phyloP scores from a whole-genome alignment of 179 eudicot genomes.

The Camellia oleifera region DNA sequence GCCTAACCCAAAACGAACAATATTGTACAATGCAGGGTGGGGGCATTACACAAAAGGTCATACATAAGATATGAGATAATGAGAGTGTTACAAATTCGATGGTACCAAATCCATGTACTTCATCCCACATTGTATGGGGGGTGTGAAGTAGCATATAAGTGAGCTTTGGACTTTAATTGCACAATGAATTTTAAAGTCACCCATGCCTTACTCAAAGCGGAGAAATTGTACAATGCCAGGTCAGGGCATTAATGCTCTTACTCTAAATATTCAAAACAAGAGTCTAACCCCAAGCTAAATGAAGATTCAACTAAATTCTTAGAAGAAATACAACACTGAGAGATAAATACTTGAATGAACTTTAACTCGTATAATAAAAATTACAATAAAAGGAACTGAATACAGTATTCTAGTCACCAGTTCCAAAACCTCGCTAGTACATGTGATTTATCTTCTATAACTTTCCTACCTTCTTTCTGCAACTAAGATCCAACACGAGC shows the following conservation, averaged over 20 bases:
- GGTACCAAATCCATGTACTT: too few relatives aligned
- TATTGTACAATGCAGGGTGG: too few relatives aligned
- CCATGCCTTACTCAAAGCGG: too few relatives aligned
- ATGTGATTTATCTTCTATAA: background rate
- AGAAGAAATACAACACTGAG: background rate
- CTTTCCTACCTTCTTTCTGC: conserved; percentile 81
- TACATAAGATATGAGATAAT: background rate
- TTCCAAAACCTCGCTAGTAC: conserved; percentile 3
- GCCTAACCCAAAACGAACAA: too few relatives aligned
- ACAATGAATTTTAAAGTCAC: too few relatives aligned
- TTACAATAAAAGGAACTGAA: background rate
- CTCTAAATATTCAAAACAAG: background rate
- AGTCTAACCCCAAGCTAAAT: background rate
- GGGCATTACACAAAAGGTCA: background rate
- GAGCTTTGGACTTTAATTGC: too few relatives aligned
- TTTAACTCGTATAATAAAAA: background rate
- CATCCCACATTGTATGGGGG: too few relatives aligned
- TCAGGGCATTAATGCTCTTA: background rate
- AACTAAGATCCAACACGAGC: conserved; percentile 88
- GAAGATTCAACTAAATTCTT: background rate
- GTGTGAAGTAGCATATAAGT: too few relatives aligned
- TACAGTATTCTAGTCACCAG: background rate
- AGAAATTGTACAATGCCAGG: background rate
- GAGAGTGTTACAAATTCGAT: background rate
- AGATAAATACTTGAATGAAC: background rate